Conservation (phyloP, 768 basidiomycete species). For the Tulasnella sp. region DNA sequence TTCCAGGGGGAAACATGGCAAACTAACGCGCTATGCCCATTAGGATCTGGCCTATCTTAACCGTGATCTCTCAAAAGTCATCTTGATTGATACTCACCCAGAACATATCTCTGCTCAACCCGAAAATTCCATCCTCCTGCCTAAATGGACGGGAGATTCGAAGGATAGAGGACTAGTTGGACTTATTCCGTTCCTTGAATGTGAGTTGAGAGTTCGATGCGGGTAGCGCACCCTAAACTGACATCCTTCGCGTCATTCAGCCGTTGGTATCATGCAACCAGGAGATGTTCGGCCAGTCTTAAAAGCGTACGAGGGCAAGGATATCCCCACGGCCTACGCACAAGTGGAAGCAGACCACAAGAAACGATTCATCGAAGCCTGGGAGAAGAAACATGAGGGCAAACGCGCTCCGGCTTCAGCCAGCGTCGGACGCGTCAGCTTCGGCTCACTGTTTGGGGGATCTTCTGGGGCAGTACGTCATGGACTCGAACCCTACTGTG, state of each 20-base stretch:
- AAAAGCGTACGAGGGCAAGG: conserved; percentile 77
- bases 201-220: conserved; percentile 41
- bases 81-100: conserved; percentile 78
- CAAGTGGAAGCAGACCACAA: conserved; percentile 84
- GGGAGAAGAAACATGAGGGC: conserved; percentile 52
- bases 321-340: conserved; percentile 85
- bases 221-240: conserved; percentile 10
- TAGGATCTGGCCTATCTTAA: conserved; percentile 93
- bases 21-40: conserved; percentile 1
- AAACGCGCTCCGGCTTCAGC: conserved; percentile 29
- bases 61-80: conserved; percentile 85
- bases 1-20: not conserved
- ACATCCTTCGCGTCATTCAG: conserved; percentile 42
- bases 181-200: conserved; percentile 98
- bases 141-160: conserved; percentile 80
- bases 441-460: conserved; percentile 47
- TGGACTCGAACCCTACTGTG: not conserved
- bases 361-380: conserved; percentile 63
- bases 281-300: conserved; percentile 85
- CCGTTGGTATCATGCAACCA: conserved; percentile 87
- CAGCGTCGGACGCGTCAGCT: conserved; percentile 45
- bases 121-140: conserved; percentile 80
- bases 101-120: conserved; percentile 77
- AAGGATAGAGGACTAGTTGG: conserved; percentile 74
- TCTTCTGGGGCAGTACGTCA: conserved; percentile 20